Conservation (phyloP, 2,329 filamentous ascomycete species). For the Xylariaceae sp. region DNA sequence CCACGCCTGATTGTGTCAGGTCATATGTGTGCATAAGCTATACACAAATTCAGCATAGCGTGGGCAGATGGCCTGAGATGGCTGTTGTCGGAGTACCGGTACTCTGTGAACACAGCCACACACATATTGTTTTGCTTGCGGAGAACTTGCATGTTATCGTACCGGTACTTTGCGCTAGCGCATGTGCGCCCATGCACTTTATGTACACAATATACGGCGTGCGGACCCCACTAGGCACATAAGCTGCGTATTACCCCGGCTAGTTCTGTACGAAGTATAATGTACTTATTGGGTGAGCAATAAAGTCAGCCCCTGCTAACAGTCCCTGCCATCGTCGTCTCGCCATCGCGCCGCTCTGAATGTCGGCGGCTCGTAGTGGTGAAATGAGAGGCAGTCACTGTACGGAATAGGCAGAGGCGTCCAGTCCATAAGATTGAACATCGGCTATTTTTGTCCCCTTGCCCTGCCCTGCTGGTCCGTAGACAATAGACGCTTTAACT, state of each 20-base stretch:
- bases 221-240: neutral
- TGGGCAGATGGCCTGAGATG: neutral
- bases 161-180: neutral
- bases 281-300: neutral
- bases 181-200: neutral
- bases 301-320: neutral
- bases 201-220: neutral
- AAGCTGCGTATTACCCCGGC: neutral
- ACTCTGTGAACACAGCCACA: neutral
- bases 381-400: neutral
- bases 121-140: too few species aligned
- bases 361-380: neutral
- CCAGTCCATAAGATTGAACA: too few species aligned
- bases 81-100: neutral
- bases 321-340: neutral
- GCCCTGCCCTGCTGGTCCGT: neutral
- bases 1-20: neutral
- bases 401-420: neutral
- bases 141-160: neutral
- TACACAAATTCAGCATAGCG: neutral
- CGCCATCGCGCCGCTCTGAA: neutral
- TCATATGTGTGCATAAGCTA: neutral
- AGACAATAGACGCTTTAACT: neutral
- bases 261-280: neutral
- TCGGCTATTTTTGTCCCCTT: neutral